Evolutionary conservation across 768 basidiomycete genomes (phyloP).

Genomic region (Lactarius sanguifluus): DNA sequence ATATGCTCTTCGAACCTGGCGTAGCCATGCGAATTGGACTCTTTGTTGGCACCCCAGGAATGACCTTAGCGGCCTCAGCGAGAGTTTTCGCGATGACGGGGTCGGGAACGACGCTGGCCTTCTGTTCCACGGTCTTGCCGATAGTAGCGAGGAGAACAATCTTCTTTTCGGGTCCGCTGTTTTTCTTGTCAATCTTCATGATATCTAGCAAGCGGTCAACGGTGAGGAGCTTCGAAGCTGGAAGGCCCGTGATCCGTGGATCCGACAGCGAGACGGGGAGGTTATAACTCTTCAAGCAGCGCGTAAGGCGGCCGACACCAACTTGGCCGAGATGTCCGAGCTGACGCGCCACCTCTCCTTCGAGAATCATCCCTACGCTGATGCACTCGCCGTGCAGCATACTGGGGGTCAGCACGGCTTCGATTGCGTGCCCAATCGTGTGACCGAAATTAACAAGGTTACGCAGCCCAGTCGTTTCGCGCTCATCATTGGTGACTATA

Average conservation of each 20-base stretch:
- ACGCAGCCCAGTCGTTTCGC: constrained; percentile 86
- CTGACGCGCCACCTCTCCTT: constrained; percentile 89
- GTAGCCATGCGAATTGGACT: constrained; percentile 72
- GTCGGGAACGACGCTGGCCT: constrained; percentile 85
- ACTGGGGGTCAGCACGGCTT: constrained; percentile 90
- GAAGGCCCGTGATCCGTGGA: constrained; percentile 70
- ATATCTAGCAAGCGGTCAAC: constrained; percentile 85
- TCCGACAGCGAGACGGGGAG: constrained; percentile 83
- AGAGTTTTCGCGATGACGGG: constrained; percentile 78
- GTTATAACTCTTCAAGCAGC: constrained; percentile 88
- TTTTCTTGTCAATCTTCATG: constrained; percentile 94
- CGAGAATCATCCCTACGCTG: constrained; percentile 93
- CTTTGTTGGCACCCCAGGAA: constrained; percentile 60
- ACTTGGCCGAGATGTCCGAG: constrained; percentile 89
- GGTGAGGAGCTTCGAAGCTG: constrained; percentile 68
- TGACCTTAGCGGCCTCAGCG: constrained; percentile 73
- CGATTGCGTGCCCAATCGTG: constrained; percentile 97
- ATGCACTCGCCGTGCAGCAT: constrained; percentile 98
- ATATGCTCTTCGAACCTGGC: constrained; percentile 95
- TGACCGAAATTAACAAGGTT: constrained; percentile 99
- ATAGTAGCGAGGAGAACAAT: constrained; percentile 89
- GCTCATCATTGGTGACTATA: constrained; percentile 96
- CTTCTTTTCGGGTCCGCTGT: constrained; percentile 89
- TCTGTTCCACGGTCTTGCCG: constrained; percentile 88
- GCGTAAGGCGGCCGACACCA: constrained; percentile 83